These are phyloP conservation scores for Penicillium tannophilum DNA, from an alignment of 495 filamentous ascomycete species.

Conservation along the genomic window DNA sequence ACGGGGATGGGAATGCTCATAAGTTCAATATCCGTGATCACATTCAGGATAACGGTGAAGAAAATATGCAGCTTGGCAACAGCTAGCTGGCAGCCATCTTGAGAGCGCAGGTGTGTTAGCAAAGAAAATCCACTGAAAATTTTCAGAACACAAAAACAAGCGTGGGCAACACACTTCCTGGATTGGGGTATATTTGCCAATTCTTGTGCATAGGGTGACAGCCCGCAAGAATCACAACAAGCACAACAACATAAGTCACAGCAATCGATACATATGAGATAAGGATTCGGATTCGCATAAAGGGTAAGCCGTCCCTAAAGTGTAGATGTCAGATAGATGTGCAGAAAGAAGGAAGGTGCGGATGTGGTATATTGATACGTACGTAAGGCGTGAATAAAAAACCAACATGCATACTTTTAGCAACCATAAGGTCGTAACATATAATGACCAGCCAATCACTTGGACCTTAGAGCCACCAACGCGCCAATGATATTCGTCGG, in stretches of 20 bases:
- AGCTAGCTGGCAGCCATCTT: constrained; percentile 53
- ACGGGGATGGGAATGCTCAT: constrained; percentile 56
- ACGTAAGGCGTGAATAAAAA: constrained; percentile 56
- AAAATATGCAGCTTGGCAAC: constrained; percentile 47
- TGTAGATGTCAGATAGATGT: background rate
- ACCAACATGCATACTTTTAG: constrained; percentile 55
- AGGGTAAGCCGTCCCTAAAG: background rate
- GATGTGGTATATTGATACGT: background rate
- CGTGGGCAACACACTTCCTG: constrained; percentile 42
- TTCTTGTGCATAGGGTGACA: constrained; percentile 52
- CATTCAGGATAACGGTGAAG: constrained; percentile 50
- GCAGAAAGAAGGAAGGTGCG: too few relatives aligned
- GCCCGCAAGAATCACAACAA: constrained; percentile 47
- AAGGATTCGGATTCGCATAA: background rate
- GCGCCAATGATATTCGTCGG: constrained; percentile 40
- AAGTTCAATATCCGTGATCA: constrained; percentile 55
- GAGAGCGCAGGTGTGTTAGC: background rate
- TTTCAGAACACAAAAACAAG: constrained; percentile 2
- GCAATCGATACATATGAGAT: constrained; percentile 21
- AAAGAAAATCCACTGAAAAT: background rate
- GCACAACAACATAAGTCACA: constrained; percentile 46
- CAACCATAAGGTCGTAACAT: constrained; percentile 51
- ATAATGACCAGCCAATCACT: constrained; percentile 55
- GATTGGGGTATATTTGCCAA: constrained; percentile 60
- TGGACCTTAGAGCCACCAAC: constrained; percentile 56